phyloP scores from a whole-genome alignment of 495 filamentous ascomycete species.

The Penicillium goetzii region DNA sequence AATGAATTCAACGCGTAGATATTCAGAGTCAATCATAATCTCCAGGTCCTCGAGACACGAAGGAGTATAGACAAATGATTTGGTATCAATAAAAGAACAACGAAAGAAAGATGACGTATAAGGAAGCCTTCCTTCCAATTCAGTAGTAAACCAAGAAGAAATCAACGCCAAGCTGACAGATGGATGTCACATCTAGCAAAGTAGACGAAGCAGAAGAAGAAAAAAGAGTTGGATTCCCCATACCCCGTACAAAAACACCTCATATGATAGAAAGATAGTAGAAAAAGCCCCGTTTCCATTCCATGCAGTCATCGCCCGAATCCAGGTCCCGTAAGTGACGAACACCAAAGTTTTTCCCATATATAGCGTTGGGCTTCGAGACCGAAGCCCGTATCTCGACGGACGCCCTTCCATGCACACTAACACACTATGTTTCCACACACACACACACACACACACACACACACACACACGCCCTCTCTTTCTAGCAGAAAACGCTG shows the following conservation, averaged over 20 bases:
- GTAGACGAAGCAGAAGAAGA: slow-evolving; percentile 2
- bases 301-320: slow-evolving; percentile 21
- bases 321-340: slow-evolving; percentile 15
- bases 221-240: slow-evolving; percentile 10
- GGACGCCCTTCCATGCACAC: slow-evolving; percentile 13
- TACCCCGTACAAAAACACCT: slow-evolving; percentile 22
- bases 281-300: slow-evolving; percentile 18
- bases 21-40: neutral
- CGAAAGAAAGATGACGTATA: neutral
- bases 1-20: neutral
- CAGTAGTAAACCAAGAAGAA: neutral
- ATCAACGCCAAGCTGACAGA: neutral
- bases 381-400: slow-evolving; percentile 12
- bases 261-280: slow-evolving; percentile 17
- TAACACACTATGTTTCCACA: slow-evolving; percentile 7
- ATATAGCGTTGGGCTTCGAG: slow-evolving; percentile 20
- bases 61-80: neutral
- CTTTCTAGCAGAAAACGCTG: slow-evolving; percentile 15
- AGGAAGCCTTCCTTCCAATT: neutral
- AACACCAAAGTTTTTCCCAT: slow-evolving; percentile 13
- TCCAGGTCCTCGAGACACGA: neutral
- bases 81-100: neutral
- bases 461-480: too few relatives aligned
- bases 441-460: too few relatives aligned
- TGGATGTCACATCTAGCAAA: neutral